A percentile compares a stretch with the other conserved stretches of the same genome.
Conservation (phyloP, 2,329 filamentous ascomycete genomes). For the Ceratocystis papillata region DNA sequence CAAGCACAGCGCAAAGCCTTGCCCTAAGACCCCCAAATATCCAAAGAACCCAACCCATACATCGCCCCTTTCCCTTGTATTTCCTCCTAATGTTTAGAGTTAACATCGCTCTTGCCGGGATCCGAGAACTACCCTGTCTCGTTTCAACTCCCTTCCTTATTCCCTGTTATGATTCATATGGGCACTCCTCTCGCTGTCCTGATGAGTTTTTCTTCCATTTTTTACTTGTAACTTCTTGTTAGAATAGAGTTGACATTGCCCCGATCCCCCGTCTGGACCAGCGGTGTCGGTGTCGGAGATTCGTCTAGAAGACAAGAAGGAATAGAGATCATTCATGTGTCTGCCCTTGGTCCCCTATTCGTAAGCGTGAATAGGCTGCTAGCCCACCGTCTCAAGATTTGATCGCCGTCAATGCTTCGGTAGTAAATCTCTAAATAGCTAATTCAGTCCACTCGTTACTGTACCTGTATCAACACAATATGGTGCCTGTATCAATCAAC, state of each 20-base stretch:
- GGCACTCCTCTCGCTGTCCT: constrained; percentile 1
- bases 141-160: neutral
- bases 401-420: neutral
- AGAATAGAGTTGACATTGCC: no score
- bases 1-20: neutral
- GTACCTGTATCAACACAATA: neutral
- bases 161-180: neutral
- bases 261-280: neutral
- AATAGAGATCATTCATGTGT: neutral
- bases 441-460: neutral
- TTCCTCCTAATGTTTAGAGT: neutral
- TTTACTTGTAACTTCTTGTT: neutral
- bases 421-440: neutral
- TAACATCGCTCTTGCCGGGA: constrained; percentile 4
- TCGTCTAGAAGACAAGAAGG: neutral
- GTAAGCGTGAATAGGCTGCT: neutral
- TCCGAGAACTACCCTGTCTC: constrained; percentile 1
- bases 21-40: neutral
- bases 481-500: neutral
- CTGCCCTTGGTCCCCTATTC: neutral
- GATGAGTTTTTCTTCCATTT: neutral
- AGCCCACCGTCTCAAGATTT: neutral
- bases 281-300: constrained; percentile 3
- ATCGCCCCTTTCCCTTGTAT: neutral
- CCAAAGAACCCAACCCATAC: neutral